Base-by-base conservation (phyloP, 1,139 yeast genomes). In the Candida pseudoviswanathii region DNA sequence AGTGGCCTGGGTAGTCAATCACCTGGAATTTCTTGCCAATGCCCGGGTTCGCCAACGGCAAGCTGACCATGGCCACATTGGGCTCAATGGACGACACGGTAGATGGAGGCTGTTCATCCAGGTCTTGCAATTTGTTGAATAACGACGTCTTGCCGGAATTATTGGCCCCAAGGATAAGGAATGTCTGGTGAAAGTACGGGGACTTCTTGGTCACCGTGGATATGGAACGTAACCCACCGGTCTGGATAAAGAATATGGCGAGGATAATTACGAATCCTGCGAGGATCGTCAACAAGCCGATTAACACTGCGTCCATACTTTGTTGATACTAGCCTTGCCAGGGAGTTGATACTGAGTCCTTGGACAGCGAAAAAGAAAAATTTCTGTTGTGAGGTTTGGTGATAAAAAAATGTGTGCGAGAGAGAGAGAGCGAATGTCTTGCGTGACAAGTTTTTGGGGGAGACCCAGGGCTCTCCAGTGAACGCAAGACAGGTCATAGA, bases 1-100 rank as follows among this genome's bases (percentile, higher is more conserved):
- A 71, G 66, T 88, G 94, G 5, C 97, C 97, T 2, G 98, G 98
- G 57, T 85, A 84, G 62, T 92, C 98, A 45, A 86, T 77, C 43
- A 91, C 64, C 56, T 77, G 76, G 66, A 70, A 77, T 31, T 57
- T 54, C 49, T 67, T 70, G 33, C 65, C 65, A 40, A 75, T 70
- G 39, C 67, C 49, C 2, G 61, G 55, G 46, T 65, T 68, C 44
- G 78, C 58, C 40, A 75, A 59, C 2, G 81, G 81, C 24, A 76
- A 59, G 9, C 56, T 50, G 7, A 74, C 51, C 7, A 60, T 57
- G 1, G 63, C 60, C 43, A 65, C 58, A 52, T 72, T 74, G 2
- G 75, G 71, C 41, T 75, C 79, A n/a, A 75, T 63, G 16, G 81
- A 77, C 8, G 79, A 70, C 2, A 78, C 67, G 0, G 82, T 75